Conservation (phyloP, 2,329 filamentous ascomycete species). For the Exophiala dermatitidis region DNA sequence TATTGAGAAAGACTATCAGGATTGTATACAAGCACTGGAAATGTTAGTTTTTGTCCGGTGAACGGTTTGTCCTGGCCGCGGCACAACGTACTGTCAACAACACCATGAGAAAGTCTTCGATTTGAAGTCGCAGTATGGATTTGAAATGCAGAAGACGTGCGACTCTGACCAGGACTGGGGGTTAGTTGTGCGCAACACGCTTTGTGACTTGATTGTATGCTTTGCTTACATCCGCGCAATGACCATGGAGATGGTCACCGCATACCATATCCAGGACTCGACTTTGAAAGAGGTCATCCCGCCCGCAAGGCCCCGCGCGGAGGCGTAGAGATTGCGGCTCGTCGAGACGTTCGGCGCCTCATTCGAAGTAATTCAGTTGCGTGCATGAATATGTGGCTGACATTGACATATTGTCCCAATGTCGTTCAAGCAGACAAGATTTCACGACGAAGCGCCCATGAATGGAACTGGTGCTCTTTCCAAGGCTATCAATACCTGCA, state of each 20-base stretch:
- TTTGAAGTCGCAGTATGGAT: constrained; percentile 36
- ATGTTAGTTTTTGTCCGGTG: background rate
- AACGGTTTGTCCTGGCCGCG: background rate
- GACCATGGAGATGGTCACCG: constrained; percentile 21
- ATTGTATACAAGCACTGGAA: constrained; percentile 34
- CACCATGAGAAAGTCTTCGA: constrained; percentile 54
- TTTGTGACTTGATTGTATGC: background rate
- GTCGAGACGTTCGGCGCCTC: background rate
- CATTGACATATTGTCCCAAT: no score
- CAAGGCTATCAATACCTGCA: no score
- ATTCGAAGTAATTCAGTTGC: no score
- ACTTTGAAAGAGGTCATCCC: constrained; percentile 23
- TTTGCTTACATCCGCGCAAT: constrained; percentile 21
- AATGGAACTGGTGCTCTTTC: no score
- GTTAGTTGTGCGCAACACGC: background rate
- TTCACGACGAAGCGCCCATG: no score
- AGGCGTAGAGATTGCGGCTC: background rate
- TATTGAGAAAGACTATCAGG: constrained; percentile 39
- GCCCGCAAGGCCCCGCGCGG: background rate
- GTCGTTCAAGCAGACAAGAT: no score
- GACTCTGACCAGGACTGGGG: constrained; percentile 1
- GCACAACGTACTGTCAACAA: constrained; percentile 38
- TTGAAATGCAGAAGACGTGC: constrained; percentile 23
- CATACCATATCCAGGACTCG: constrained; percentile 28
- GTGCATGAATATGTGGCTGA: no score